Conservation (phyloP, 441 rosid genomes). For the Adansonia madagascariensis region DNA sequence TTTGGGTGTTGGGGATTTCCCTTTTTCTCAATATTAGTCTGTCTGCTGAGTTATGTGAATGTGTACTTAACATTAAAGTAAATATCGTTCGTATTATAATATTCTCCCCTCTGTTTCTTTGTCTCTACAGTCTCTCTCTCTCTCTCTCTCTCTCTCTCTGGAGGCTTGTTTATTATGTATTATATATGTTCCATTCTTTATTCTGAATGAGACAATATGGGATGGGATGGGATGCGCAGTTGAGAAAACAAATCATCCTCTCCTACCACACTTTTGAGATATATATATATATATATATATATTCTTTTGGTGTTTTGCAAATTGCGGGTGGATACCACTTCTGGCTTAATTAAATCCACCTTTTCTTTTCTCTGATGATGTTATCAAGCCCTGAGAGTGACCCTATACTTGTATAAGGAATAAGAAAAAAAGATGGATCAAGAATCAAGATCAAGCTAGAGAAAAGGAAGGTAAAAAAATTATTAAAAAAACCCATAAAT, state of each 20-base stretch:
- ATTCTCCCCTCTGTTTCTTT: not conserved
- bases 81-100: not conserved
- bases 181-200: not conserved
- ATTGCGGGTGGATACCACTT: conserved; percentile 34
- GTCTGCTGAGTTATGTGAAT: not conserved
- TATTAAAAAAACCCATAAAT: not conserved
- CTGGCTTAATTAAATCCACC: not conserved
- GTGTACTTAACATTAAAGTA: not conserved
- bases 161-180: not conserved
- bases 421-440: not conserved
- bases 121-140: not conserved
- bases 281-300: not conserved
- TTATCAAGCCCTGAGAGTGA: not conserved
- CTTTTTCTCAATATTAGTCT: not conserved
- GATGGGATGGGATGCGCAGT: not conserved
- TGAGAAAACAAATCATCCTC: not conserved
- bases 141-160: not conserved
- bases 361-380: not conserved
- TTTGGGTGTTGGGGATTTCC: not conserved
- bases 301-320: conserved; percentile 1
- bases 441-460: not conserved
- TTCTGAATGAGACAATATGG: conserved; percentile 23
- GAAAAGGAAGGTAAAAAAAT: not conserved
- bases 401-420: not conserved
- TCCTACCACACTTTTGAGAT: conserved; percentile 16